These are phyloP conservation scores for Centaurea solstitialis DNA, from an alignment of 129 eudicot genomes.

Conservation along the genomic window DNA sequence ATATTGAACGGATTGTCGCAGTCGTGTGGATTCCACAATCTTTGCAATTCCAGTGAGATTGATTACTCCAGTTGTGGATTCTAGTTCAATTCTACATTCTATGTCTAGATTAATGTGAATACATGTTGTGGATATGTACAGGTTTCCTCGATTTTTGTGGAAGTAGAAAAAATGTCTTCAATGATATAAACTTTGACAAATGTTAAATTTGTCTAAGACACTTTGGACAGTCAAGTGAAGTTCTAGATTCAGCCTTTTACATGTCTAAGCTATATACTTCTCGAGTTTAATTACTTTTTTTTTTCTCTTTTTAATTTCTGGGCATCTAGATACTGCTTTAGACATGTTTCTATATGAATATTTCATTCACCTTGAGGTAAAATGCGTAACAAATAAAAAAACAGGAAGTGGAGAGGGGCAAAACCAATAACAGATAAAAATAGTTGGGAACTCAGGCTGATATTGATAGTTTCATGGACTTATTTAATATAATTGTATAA, in stretches of 20 bases:
- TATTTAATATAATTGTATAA: background rate
- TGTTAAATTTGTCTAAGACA: background rate
- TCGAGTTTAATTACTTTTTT: background rate
- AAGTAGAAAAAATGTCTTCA: background rate
- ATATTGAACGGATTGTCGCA: slow-evolving; percentile 5
- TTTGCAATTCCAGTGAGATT: background rate
- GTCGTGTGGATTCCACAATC: slow-evolving; percentile 26
- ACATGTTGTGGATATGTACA: background rate
- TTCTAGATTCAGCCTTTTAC: background rate
- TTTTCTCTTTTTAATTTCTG: background rate
- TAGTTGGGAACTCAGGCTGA: background rate
- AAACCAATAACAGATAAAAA: background rate
- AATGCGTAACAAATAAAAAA: background rate
- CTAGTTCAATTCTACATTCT: background rate
- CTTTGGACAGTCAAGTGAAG: background rate
- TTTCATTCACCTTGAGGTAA: background rate
- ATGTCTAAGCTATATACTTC: background rate
- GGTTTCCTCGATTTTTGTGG: background rate
- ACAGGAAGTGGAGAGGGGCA: background rate
- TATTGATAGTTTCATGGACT: background rate
- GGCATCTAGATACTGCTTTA: background rate
- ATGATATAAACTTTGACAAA: background rate
- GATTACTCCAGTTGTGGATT: background rate
- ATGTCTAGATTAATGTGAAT: background rate
- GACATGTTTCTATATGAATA: background rate